Evolutionary conservation across 139 green algal species (phyloP).

Genomic region (Tetratostichococcus sp.): DNA sequence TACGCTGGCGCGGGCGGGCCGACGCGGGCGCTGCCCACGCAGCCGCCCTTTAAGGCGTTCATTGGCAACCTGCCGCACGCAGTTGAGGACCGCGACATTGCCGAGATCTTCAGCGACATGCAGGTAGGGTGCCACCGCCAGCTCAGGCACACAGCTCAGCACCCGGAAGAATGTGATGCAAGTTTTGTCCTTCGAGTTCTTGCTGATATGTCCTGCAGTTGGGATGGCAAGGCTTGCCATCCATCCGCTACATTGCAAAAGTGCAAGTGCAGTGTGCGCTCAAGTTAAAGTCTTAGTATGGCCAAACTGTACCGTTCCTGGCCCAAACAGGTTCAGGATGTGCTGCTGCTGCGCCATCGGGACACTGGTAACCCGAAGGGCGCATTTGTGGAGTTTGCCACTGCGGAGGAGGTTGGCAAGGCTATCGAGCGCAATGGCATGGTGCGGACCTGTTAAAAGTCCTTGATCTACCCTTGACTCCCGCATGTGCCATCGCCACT

Average conservation of each 20-base stretch:
- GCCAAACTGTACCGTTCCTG: too few relatives aligned
- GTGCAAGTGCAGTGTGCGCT: too few relatives aligned
- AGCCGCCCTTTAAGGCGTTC: conserved; percentile 44
- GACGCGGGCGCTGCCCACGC: conserved; percentile 18
- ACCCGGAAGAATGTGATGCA: too few relatives aligned
- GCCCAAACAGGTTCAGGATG: conserved; percentile 25
- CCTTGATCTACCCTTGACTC: too few relatives aligned
- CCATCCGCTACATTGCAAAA: too few relatives aligned
- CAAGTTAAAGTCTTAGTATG: too few relatives aligned
- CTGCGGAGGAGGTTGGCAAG: conserved; percentile 6
- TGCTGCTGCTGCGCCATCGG: conserved; percentile 37
- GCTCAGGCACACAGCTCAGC: not conserved
- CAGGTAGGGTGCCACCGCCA: not conserved
- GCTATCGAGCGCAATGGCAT: conserved; percentile 13
- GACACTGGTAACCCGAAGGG: conserved; percentile 44
- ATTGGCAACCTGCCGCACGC: conserved; percentile 45
- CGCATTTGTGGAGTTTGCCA: conserved; percentile 51
- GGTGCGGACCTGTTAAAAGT: not conserved
- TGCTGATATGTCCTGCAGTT: too few relatives aligned
- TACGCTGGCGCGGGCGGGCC: not conserved
- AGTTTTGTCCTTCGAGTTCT: too few relatives aligned
- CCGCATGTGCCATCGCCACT: too few relatives aligned
- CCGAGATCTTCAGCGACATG: conserved; percentile 21
- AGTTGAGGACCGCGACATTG: conserved; percentile 10
- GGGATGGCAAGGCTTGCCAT: too few relatives aligned